Evolutionary conservation across 1,139 yeast genomes (phyloP), one percentile per base, ranked within the genome.

Genomic region (Lodderomyces jiufengensis): DNA sequence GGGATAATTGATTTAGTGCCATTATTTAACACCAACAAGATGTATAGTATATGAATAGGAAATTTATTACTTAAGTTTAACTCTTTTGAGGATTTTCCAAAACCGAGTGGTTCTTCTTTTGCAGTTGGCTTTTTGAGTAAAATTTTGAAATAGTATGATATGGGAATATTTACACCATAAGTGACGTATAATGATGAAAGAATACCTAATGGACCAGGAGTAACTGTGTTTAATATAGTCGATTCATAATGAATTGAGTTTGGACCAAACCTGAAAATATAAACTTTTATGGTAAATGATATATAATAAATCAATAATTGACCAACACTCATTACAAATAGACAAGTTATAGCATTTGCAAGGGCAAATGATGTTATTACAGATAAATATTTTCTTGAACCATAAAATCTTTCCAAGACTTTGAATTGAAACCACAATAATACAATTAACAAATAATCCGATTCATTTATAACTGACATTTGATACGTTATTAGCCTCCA

Each of bases 401-500:
- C 90, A 44, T 70, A 73, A 42, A 79, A 59, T 36, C 94, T 57
- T 54, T 84, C 95, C 37, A 84, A 56, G 25, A 70, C 72, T 44
- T 86, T 76, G 50, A 73, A 68, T 37, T 79, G 73, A 50, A 81
- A 81, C 50, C 81, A 59, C 24, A 82, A 51, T 10, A 80, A 51
- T 5, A 70, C 56, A 1, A 70, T 63, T 14, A 83, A 46, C 13
- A 83, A 51, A 35, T 76, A 80, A 50, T 83, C 87, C 2, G 85
- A 75, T 54, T 83, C 88, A 49, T 80, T 82, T 31, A 73, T 62
- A 41, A 74, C 83, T 4, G 77, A 63, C 16, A 75, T 37, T 51
- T 80, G 92, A 51, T 69, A 74, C 3, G 77, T 56, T 4, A 70
- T 34, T 10, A 82, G 47, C 33, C 94, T 61, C 88, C 92, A 84